Evolutionary conservation across 495 filamentous ascomycete species (phyloP).

Genomic region (Podospora sp.): DNA sequence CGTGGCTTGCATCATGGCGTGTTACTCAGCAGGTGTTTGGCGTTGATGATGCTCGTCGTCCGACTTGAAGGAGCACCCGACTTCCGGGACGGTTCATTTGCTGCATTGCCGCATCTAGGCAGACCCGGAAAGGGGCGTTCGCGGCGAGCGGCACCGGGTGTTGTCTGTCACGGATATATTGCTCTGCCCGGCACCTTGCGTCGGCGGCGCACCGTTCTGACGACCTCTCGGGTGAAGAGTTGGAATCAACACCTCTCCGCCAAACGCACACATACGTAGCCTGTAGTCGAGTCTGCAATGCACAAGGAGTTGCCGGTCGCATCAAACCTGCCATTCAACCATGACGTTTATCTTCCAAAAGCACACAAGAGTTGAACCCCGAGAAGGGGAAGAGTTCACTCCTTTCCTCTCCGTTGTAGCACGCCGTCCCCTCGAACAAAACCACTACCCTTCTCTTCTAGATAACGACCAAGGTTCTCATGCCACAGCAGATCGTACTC

Average conservation of each 20-base stretch:
- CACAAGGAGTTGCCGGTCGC: background rate
- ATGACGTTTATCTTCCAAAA: background rate
- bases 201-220: background rate
- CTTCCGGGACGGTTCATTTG: background rate
- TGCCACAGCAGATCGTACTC: background rate
- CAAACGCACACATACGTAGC: too few species aligned
- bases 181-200: background rate
- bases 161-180: conserved; percentile 16
- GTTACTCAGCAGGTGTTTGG: background rate
- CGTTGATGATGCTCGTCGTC: background rate
- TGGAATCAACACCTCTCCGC: background rate
- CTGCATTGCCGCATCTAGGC: background rate
- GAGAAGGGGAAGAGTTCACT: background rate
- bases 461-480: background rate
- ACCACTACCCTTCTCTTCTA: background rate
- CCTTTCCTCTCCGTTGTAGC: background rate
- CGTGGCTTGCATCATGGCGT: background rate
- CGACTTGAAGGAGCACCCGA: background rate
- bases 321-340: background rate
- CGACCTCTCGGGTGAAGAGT: background rate
- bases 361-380: background rate
- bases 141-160: background rate
- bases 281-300: too few species aligned
- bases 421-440: background rate
- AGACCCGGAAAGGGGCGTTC: background rate